Conservation (phyloP, 202 grass and related monocot genomes). For the Setaria italica region DNA sequence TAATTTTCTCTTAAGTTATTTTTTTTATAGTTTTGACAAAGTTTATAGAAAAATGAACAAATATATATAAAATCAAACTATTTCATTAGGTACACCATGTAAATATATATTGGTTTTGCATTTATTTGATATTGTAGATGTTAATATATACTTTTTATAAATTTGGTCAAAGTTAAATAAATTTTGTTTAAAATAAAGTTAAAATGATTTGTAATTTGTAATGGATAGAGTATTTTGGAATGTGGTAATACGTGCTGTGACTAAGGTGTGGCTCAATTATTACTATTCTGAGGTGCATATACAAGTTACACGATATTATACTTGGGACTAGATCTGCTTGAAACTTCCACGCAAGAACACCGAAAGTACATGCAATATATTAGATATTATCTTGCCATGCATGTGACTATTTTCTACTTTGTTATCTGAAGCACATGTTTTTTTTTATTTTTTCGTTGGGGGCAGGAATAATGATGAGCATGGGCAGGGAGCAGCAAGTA, state of each 20-base stretch:
- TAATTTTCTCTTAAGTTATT: too few species aligned
- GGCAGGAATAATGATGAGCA: not conserved
- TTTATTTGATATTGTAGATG: too few species aligned
- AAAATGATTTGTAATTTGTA: too few species aligned
- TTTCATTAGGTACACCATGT: too few species aligned
- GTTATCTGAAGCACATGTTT: not conserved
- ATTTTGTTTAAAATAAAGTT: too few species aligned
- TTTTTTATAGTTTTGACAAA: too few species aligned
- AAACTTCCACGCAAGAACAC: not conserved
- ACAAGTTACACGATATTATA: not conserved
- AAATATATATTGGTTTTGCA: too few species aligned
- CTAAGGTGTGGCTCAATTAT: not conserved
- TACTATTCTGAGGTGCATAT: not conserved
- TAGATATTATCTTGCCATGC: not conserved
- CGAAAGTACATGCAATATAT: not conserved
- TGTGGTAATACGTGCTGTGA: not conserved
- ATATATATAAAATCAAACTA: too few species aligned
- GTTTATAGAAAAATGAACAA: too few species aligned
- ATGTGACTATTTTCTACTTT: not conserved
- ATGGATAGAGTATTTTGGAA: too few species aligned
- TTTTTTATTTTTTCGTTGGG: not conserved
- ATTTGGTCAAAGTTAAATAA: too few species aligned
- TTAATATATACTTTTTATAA: too few species aligned
- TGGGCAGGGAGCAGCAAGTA: constrained; percentile 6
- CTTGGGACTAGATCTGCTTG: not conserved